These are phyloP conservation scores for Chlamydomonas schloesseri DNA, from an alignment of 139 green algal species.

Conservation along the genomic window DNA sequence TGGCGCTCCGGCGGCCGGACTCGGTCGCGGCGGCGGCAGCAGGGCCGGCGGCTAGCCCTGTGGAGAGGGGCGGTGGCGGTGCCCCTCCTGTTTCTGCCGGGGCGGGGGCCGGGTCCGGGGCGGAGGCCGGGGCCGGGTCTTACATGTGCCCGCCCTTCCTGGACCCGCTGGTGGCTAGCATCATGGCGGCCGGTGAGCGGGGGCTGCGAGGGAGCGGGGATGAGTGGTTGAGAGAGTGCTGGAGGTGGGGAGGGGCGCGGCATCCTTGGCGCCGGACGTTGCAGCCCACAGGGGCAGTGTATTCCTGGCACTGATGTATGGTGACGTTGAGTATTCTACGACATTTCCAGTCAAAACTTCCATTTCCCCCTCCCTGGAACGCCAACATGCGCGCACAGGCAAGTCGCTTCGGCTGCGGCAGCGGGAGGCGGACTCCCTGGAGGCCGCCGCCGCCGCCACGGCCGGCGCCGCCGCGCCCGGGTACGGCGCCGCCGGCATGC, in stretches of 20 bases:
- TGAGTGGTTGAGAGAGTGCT: background rate
- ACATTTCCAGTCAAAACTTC: too few species aligned
- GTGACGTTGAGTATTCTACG: too few species aligned
- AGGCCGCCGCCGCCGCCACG: conserved; percentile 4
- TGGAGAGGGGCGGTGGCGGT: too few species aligned
- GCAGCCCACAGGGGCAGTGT: too few species aligned
- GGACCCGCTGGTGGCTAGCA: conserved; percentile 20
- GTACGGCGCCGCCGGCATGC: background rate
- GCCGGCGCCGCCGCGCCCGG: background rate
- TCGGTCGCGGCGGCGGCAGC: background rate
- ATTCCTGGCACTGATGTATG: too few species aligned
- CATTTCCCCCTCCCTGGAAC: too few species aligned
- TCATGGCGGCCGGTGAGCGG: conserved; percentile 27
- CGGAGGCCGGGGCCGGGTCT: background rate
- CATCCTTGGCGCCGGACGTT: too few species aligned
- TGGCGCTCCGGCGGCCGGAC: background rate
- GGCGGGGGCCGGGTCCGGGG: background rate
- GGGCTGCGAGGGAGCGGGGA: too few species aligned
- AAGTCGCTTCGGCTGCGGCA: conserved; percentile 37
- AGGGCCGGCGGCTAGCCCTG: background rate
- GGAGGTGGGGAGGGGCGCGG: background rate
- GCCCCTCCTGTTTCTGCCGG: too few species aligned
- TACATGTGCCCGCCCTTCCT: conserved; percentile 33
- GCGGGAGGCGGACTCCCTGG: conserved; percentile 27
- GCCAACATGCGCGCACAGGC: too few species aligned